Evolutionary conservation across 164 flowering plant genomes (phyloP).

Genomic region (Akebia trifoliata): DNA sequence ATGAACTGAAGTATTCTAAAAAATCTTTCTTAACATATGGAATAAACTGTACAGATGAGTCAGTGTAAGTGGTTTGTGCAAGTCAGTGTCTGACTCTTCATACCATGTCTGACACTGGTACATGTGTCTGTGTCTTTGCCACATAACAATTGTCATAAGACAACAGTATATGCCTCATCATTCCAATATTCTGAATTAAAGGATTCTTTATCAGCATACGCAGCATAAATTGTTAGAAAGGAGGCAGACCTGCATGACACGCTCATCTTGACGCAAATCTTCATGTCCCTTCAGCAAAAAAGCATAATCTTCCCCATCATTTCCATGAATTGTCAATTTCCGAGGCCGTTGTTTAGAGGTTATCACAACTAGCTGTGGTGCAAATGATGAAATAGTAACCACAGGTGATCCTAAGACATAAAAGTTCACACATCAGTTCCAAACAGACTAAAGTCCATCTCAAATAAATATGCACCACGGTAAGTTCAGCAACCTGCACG

Average conservation of each 20-base stretch:
- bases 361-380: slow-evolving; percentile 88
- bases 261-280: slow-evolving; percentile 98
- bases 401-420: slow-evolving; percentile 60
- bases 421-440: slow-evolving; percentile 3
- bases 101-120: too few relatives aligned
- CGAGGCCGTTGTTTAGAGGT: slow-evolving; percentile 98
- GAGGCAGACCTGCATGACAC: slow-evolving; percentile 91
- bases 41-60: too few relatives aligned
- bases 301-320: slow-evolving; percentile 93
- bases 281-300: slow-evolving; percentile 98
- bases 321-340: slow-evolving; percentile 91
- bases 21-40: too few relatives aligned
- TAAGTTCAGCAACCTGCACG: slow-evolving; percentile 59
- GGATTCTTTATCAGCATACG: neutral
- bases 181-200: neutral
- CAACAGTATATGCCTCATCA: neutral
- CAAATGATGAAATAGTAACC: slow-evolving; percentile 87
- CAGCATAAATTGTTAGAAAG: neutral
- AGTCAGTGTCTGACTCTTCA: too few relatives aligned
- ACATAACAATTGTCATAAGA: too few relatives aligned
- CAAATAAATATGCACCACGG: neutral
- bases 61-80: too few relatives aligned
- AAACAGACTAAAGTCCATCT: neutral
- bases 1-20: too few relatives aligned
- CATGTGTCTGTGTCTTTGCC: too few relatives aligned